Base-by-base conservation (phyloP, 805 yeast genomes). In the Cyberlindnera suaveolens region DNA sequence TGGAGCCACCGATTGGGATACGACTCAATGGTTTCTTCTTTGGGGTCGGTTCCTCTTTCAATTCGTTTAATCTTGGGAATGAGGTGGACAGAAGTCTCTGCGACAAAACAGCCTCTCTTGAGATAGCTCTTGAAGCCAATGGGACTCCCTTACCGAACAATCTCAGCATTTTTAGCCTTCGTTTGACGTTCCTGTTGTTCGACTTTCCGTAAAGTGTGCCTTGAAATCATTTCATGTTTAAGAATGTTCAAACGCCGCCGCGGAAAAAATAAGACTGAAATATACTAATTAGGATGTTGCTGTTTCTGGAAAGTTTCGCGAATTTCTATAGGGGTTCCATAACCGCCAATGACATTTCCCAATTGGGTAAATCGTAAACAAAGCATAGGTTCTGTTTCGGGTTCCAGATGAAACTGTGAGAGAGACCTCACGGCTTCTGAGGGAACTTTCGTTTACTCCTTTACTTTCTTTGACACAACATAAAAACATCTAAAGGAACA, bases 1-100 rank as follows among this genome's bases (percentile, higher is more conserved):
- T 53, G 2, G 71, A 42, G 1, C 80, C 82, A 8, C 95, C 95
- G 47, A 88, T 72, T 11, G 93, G 89, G 30, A 85, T 80, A 59
- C 95, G 70, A 49, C 91, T 84, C 45, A 88, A 66, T 13, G 95
- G 95, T 56, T 86, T 79, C 34, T 50, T 51, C 43, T 50, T 46
- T 29, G 36, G 34, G 8, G 27, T 19, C 18, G 31, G n/a, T 13
- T 35, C 38, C 36, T 52, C 40, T 38, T 46, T 46, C 5, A 19
- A 5, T 26, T 50, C 56, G 41, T 58, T 53, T 7, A 47, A 38
- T 23, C 47, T 41, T 20, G 27, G 45, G 15, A 49, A 39, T 1
- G 58, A 37, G 1, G 51, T 47, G 6, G 61, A 53, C 23, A 57
- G 43, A 14, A 20, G 8, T 29, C 39, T 37, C 4, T 27, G 19